A percentile compares a stretch with the other conserved stretches of the same genome.
phyloP scores from a whole-genome alignment of 1,284 basidiomycete species.

The Ganoderma sinense region DNA sequence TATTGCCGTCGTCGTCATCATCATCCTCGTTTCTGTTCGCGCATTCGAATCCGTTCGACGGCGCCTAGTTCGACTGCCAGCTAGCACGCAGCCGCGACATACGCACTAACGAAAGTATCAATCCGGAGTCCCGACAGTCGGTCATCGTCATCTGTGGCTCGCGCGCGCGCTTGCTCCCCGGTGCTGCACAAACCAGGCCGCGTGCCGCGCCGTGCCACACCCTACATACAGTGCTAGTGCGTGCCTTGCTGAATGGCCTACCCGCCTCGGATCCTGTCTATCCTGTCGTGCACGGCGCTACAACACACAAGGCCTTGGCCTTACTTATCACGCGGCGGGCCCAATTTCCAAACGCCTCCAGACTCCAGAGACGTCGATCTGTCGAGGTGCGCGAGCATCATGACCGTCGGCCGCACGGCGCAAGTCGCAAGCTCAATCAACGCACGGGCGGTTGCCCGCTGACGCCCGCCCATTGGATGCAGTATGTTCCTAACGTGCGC shows the following conservation, averaged over 20 bases:
- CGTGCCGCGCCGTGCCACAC: background rate
- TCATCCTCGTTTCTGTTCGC: background rate
- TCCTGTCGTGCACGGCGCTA: no score
- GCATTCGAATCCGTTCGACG: background rate
- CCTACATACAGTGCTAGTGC: no score
- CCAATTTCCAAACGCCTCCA: no score
- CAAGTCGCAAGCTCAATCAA: background rate
- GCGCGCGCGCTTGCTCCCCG: background rate
- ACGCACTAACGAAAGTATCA: no score
- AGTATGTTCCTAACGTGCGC: conserved; percentile 2
- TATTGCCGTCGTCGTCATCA: no score
- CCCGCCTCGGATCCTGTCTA: background rate
- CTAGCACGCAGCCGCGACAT: no score
- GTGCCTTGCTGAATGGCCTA: background rate
- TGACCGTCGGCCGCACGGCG: no score
- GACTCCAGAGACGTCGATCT: background rate
- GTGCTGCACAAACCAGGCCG: background rate
- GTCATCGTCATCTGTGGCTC: no score
- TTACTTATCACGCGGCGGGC: background rate
- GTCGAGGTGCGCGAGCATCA: background rate
- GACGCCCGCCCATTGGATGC: background rate
- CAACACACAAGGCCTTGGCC: no score
- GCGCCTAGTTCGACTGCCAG: no score
- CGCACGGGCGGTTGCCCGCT: background rate
- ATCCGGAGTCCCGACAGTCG: no score